Evolutionary conservation across 2,329 filamentous ascomycete species (phyloP).

Genomic region (Colletotrichum tamarilloi): DNA sequence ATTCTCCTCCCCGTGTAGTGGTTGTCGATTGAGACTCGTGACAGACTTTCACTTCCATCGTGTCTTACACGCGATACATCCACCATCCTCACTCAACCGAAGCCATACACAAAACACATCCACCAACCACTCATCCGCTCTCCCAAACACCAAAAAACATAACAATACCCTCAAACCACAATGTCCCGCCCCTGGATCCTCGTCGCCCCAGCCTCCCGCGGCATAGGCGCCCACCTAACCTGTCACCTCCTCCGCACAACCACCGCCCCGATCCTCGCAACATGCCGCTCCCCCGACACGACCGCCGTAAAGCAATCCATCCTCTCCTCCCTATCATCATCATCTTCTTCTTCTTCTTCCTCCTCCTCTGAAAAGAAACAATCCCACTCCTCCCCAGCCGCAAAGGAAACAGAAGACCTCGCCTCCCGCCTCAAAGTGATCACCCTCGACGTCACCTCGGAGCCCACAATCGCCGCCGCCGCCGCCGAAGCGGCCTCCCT

Average conservation of each 20-base stretch:
- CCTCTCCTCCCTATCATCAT: slow-evolving; percentile 42
- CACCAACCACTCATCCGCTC: neutral
- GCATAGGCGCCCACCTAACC: slow-evolving; percentile 61
- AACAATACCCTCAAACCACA: neutral
- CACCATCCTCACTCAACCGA: too few relatives aligned
- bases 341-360: too few relatives aligned
- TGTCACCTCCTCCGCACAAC: slow-evolving; percentile 60
- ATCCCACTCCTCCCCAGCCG: neutral
- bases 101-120: neutral
- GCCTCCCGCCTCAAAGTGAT: slow-evolving; percentile 52
- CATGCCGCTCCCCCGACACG: slow-evolving; percentile 51
- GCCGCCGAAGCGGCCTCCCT: slow-evolving; percentile 59
- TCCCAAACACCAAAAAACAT: neutral
- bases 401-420: slow-evolving; percentile 35
- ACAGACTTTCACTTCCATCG: too few relatives aligned
- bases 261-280: slow-evolving; percentile 59
- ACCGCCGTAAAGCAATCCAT: slow-evolving; percentile 47
- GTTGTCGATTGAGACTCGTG: too few relatives aligned
- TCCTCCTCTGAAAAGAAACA: too few relatives aligned
- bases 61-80: too few relatives aligned
- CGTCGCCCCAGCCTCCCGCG: slow-evolving; percentile 58
- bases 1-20: too few relatives aligned
- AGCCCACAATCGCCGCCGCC: slow-evolving; percentile 70
- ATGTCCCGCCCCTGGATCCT: slow-evolving; percentile 64
- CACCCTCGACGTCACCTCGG: slow-evolving; percentile 64